Percentiles rank a stretch among this genome's conserved stretches.
Evolutionary conservation across 345 rosid species (phyloP).

Genomic region (Euphorbia tirucalli): DNA sequence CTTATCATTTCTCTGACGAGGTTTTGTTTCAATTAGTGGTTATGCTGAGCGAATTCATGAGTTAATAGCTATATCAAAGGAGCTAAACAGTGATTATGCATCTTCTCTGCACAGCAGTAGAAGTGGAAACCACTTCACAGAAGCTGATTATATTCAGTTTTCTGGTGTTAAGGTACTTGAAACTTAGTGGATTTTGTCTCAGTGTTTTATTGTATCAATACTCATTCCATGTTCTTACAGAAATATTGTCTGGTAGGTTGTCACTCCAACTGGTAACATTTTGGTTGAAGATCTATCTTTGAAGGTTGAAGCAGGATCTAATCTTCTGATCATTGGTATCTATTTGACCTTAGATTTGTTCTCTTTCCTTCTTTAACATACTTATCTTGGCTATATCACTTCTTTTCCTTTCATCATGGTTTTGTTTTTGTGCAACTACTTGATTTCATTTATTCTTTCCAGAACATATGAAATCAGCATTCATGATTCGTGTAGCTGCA

Average conservation of each 20-base stretch:
- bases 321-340: slow-evolving; percentile 96
- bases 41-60: slow-evolving; percentile 98
- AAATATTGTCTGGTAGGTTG: slow-evolving; percentile 59
- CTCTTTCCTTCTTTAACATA: background rate
- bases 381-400: background rate
- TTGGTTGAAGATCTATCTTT: slow-evolving; percentile 90
- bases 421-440: background rate
- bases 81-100: slow-evolving; percentile 61
- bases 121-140: slow-evolving; percentile 70
- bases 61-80: slow-evolving; percentile 75
- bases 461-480: no score
- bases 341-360: slow-evolving; percentile 9
- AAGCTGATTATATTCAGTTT: slow-evolving; percentile 88
- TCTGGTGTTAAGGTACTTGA: slow-evolving; percentile 84
- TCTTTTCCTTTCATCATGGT: background rate
- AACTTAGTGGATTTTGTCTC: slow-evolving; percentile 5
- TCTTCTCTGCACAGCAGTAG: slow-evolving; percentile 59
- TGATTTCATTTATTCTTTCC: background rate
- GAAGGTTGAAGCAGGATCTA: slow-evolving; percentile 85
- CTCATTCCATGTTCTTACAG: slow-evolving; percentile 19
- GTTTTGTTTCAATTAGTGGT: slow-evolving; percentile 52
- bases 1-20: slow-evolving; percentile 1
- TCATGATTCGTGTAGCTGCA: no score
- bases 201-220: slow-evolving; percentile 8
- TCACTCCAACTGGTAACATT: slow-evolving; percentile 87